Evolutionary conservation across 805 yeast species (phyloP).

Genomic region (Teunomyces barrocoloradensis): DNA sequence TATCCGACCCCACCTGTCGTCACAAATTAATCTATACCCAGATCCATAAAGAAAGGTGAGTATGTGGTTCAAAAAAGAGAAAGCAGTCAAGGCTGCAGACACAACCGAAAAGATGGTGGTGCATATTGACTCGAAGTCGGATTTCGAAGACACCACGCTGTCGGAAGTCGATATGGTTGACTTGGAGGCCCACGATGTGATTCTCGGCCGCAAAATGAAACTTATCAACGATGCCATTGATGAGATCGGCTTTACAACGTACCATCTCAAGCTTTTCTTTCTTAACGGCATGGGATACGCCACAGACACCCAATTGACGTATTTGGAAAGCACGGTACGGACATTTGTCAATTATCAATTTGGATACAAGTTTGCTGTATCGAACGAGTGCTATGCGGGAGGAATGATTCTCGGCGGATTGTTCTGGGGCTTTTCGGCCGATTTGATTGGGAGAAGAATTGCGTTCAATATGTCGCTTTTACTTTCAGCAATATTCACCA

Average conservation of each 20-base stretch:
- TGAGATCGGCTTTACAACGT: conserved; percentile 49
- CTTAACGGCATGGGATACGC: conserved; percentile 39
- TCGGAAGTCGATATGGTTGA: conserved; percentile 13
- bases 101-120: conserved; percentile 5
- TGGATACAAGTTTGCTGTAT: conserved; percentile 40
- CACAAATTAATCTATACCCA: neutral
- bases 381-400: conserved; percentile 30
- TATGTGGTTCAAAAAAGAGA: conserved; percentile 3
- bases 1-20: conserved; percentile 2
- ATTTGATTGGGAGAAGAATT: conserved; percentile 22
- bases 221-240: conserved; percentile 31
- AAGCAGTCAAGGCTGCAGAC: neutral
- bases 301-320: conserved; percentile 47
- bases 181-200: conserved; percentile 12
- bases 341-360: conserved; percentile 49
- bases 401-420: conserved; percentile 54
- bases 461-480: conserved; percentile 39
- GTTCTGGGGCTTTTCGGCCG: conserved; percentile 54
- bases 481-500: conserved; percentile 49
- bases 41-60: neutral
- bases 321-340: conserved; percentile 46
- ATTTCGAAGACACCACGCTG: conserved; percentile 8
- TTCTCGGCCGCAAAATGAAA: conserved; percentile 24
- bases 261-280: conserved; percentile 33
- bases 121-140: conserved; percentile 5